phyloP scores from a whole-genome alignment of 2,329 filamentous ascomycete genomes.

The Fusarium bactridioides region DNA sequence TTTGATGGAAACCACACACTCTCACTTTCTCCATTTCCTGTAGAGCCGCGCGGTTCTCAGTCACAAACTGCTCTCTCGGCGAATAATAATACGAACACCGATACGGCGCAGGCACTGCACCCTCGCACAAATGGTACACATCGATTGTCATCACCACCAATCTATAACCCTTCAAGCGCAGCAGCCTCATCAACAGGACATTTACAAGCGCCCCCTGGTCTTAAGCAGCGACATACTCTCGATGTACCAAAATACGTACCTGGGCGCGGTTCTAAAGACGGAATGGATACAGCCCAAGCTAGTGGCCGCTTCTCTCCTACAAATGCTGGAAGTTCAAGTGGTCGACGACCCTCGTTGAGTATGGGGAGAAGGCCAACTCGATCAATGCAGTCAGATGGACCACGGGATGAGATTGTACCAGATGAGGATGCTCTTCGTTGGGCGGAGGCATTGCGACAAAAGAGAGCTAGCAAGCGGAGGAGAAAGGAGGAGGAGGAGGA shows the following conservation, averaged over 20 bases:
- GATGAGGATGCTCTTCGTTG: constrained; percentile 92
- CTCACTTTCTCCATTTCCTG: constrained; percentile 12
- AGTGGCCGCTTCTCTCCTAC: constrained; percentile 84
- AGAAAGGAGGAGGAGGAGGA: constrained; percentile 87
- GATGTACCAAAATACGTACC: constrained; percentile 79
- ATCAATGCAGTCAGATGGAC: constrained; percentile 84
- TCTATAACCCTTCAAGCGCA: constrained; percentile 56
- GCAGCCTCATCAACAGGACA: constrained; percentile 58
- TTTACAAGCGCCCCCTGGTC: constrained; percentile 59
- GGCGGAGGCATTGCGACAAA: constrained; percentile 92
- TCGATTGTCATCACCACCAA: constrained; percentile 71
- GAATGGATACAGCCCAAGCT: constrained; percentile 69
- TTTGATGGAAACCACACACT: constrained; percentile 18
- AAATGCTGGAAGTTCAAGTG: constrained; percentile 58
- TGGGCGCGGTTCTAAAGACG: constrained; percentile 76
- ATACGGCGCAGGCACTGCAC: constrained; percentile 39
- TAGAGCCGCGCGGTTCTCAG: constrained; percentile 28
- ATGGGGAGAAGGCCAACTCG: constrained; percentile 82
- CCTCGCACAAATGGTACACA: constrained; percentile 52
- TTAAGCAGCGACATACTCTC: constrained; percentile 86
- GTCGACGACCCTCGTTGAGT: constrained; percentile 82
- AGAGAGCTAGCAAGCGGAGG: constrained; percentile 85
- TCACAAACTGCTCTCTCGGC: constrained; percentile 25
- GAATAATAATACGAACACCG: constrained; percentile 37
- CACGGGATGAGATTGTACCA: constrained; percentile 81